Conservation (phyloP, 768 basidiomycete genomes). For the Calvatia gigantea region DNA sequence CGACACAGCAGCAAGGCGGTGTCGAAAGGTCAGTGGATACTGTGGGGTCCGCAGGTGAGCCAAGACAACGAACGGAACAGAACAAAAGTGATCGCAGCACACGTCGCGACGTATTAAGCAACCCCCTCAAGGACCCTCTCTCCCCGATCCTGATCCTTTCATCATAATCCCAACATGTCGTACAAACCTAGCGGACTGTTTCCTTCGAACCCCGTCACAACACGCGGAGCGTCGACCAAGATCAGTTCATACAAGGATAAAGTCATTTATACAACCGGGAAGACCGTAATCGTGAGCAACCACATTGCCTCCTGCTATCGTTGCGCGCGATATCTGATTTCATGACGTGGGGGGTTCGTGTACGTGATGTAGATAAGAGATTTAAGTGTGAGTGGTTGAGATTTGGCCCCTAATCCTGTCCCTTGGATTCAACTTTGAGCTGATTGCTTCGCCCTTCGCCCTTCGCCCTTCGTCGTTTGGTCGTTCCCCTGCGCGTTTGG, state of each 20-base stretch:
- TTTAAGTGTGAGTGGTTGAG: slow-evolving; percentile 68
- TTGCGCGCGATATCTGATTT: background rate
- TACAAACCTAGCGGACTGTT: slow-evolving; percentile 45
- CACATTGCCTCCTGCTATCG: background rate
- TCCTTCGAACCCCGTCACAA: slow-evolving; percentile 56
- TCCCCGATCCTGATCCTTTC: background rate
- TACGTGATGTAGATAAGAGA: slow-evolving; percentile 63
- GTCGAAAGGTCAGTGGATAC: no score
- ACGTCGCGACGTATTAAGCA: background rate
- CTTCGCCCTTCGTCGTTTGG: no score
- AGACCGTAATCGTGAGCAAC: slow-evolving; percentile 82
- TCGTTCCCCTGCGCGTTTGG: background rate
- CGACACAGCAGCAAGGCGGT: no score
- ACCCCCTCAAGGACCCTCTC: background rate
- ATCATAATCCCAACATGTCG: slow-evolving; percentile 25
- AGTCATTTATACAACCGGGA: slow-evolving; percentile 82
- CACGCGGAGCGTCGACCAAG: slow-evolving; percentile 30
- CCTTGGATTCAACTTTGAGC: no score
- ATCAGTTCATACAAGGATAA: slow-evolving; percentile 59
- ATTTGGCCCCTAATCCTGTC: no score
- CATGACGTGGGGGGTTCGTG: background rate
- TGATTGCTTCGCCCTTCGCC: no score
- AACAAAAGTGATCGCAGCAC: background rate
- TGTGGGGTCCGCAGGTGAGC: no score
- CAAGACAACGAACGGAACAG: no score